Evolutionary conservation across 2,329 filamentous ascomycete species (phyloP), one percentile per base, ranked within the genome.

Genomic region (Penicillium hordei): DNA sequence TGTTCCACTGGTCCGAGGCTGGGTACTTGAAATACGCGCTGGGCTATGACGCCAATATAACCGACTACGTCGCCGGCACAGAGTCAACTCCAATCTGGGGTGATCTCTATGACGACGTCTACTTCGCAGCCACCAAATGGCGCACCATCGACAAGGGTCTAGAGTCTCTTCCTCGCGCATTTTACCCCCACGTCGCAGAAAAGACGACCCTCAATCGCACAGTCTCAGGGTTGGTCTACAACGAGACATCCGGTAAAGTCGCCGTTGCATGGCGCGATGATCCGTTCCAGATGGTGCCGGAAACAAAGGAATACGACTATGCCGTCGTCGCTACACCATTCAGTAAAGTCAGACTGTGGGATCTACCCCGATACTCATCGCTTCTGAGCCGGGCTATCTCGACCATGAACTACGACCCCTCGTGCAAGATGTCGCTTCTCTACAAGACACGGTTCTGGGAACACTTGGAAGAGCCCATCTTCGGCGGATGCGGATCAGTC

Each of bases 381-480:
- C 74, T 82, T 5, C 70, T 83, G 33, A 70, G 70, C 40, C 78
- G 78, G 12, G 80, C 81, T 6, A 82, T 83, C 64, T 69, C 63
- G 25, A 72, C 72, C 1, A 74, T 83, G 58, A 81, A 82, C 61
- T 83, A 83, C 68, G 68, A 76, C 25, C 78, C 77, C 25, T 72
- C 76, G 1, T 83, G 81, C 68, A 83, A 84, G 69, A 81, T 90
- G 0, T 84, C 87, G 0, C 80, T 90, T 3, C 86, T 88, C 70
- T 91, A 88, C 76, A 78, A 82, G 57, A 85, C 87, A 0, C 84
- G 88, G 1, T 84, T 84, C 74, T 84, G 82, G 82, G 82, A 84
- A 60, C 78, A 83, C 57, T 71, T 82, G 9, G 69, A 73, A 2
- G 70, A 76, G 1, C 81, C 83, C 5, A 90, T 90, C 69, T 78